phyloP scores from a whole-genome alignment of 441 rosid species.

The Croton setiger region DNA sequence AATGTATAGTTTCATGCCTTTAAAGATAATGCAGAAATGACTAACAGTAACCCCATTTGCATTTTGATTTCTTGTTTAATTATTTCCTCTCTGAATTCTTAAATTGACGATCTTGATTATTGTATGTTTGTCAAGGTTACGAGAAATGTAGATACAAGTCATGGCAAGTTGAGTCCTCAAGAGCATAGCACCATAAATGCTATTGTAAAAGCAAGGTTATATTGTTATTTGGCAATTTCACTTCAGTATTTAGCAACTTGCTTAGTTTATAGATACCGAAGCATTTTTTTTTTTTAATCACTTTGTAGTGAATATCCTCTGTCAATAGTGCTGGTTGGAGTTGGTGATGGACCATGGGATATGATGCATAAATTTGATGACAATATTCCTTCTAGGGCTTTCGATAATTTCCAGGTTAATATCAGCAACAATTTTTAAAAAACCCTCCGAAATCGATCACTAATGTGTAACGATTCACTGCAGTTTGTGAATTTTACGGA shows the following conservation, averaged over 20 bases:
- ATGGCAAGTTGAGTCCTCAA: constrained; percentile 63
- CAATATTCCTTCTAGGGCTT: constrained; percentile 77
- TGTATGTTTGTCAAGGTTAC: constrained; percentile 54
- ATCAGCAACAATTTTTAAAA: neutral
- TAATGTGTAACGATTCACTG: constrained; percentile 4
- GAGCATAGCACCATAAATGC: constrained; percentile 76
- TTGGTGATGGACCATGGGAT: constrained; percentile 99
- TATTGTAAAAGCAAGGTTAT: constrained; percentile 84
- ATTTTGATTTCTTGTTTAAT: neutral
- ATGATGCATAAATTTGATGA: constrained; percentile 86
- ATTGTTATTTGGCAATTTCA: neutral
- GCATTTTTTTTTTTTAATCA: neutral
- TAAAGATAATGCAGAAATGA: neutral
- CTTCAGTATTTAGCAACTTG: neutral
- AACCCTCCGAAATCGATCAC: neutral
- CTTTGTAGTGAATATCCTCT: constrained; percentile 64
- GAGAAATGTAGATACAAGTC: constrained; percentile 66
- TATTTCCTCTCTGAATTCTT: neutral
- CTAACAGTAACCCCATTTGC: too few species aligned
- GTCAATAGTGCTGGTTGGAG: constrained; percentile 92
- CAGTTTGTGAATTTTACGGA: constrained; percentile 92
- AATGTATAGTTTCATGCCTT: neutral
- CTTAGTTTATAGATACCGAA: constrained; percentile 1
- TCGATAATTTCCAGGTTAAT: constrained; percentile 82
- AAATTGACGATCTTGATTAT: neutral